Evolutionary conservation across 2,329 filamentous ascomycete genomes (phyloP), one percentile per base, ranked within the genome.

Genomic region (Calonectria pteridis): DNA sequence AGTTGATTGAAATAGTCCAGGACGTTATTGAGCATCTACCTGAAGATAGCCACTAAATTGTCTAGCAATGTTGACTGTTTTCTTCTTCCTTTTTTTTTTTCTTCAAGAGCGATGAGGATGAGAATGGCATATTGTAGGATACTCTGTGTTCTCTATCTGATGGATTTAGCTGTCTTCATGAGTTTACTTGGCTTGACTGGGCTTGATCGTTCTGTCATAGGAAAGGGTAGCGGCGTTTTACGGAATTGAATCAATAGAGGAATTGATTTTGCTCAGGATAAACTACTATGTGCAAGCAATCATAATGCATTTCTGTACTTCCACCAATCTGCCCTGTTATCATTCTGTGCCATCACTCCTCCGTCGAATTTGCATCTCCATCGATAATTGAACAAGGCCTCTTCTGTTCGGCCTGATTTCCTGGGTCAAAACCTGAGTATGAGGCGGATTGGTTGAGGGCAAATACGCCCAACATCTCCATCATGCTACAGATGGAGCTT

Each of bases 1-100:
- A 97, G 85, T 86, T 98, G 83, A 97, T 97, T 78, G 85, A 87
- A 55, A 90, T 97, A 83, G 92, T 98, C n/a, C 91, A 96, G 84
- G 87, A 87, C 20, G 93, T 95, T 26, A 90, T 98, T 79, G 88
- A 90, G 40, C 87, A 89, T 69, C 83, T 95, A 76, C 93, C 93
- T 0, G 91, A 93, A 69, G 93, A 82, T 63, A 71, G 75, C 53
- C 75, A 78, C 70, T 82, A 78, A 75, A 43, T 62, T 46, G 9
- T 26, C 6, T 37, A 9, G 33, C 33, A 14, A 33, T 37, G 26
- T 55, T 14, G 43, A 67, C 35, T 11, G 40, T 14, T 13, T 35
- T 10, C 18, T 46, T 29, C 26, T 63, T 43, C n/a, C 23, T 37
- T 40, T 29, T 37, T 40, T 20, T 35, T 55, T 64, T 16, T 10